phyloP scores from a whole-genome alignment of 2,329 filamentous ascomycete genomes.

The Colletotrichum sp. region DNA sequence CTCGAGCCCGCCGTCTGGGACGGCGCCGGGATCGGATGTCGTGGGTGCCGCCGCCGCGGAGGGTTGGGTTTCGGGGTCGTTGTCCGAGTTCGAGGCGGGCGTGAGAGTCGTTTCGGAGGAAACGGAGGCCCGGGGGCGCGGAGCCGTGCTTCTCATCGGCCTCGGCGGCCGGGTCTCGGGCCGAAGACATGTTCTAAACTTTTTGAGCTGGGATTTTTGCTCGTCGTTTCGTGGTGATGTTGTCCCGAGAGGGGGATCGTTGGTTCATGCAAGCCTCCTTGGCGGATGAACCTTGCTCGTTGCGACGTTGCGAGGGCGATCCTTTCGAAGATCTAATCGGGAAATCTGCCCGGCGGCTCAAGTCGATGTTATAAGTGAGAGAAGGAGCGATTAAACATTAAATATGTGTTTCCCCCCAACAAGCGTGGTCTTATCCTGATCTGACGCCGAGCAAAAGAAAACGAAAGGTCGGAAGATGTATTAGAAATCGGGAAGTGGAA shows the following conservation, averaged over 20 bases:
- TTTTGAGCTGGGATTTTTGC: not conserved
- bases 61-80: not conserved
- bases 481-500: not conserved
- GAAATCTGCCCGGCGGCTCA: not conserved
- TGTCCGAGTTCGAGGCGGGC: not conserved
- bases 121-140: not conserved
- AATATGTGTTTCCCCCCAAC: not conserved
- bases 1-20: slow-evolving; percentile 27
- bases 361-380: not conserved
- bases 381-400: not conserved
- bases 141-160: not conserved
- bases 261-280: not conserved
- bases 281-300: not conserved
- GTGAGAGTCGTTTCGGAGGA: slow-evolving; percentile 5
- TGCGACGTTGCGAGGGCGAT: not conserved
- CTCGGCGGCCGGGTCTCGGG: not conserved
- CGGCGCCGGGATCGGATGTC: not conserved
- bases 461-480: not conserved
- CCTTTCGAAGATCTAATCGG: not conserved
- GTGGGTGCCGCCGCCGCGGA: not conserved
- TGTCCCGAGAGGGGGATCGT: not conserved
- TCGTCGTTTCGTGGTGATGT: not conserved
- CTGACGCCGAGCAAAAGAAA: not conserved
- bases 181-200: not conserved
- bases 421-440: not conserved